A percentile compares a stretch with the other conserved stretches of the same genome.
phyloP scores from a whole-genome alignment of 139 green algal species.

The Microglena sp. region DNA sequence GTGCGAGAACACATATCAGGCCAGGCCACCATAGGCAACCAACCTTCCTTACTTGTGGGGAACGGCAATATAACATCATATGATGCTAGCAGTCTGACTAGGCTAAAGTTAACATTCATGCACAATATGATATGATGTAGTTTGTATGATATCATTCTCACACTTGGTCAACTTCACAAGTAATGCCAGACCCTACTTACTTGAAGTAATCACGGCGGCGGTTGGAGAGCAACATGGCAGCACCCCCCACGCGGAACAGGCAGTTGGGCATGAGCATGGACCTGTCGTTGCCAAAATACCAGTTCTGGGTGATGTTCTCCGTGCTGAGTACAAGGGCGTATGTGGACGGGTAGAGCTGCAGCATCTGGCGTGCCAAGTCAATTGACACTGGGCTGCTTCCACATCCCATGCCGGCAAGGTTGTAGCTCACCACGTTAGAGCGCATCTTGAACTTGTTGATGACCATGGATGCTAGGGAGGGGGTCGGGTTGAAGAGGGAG shows the following conservation, averaged over 20 bases:
- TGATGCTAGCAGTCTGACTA: no score
- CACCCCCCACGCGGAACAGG: slow-evolving; percentile 89
- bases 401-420: slow-evolving; percentile 89
- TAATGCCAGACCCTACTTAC: slow-evolving; percentile 1
- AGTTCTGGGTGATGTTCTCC: slow-evolving; percentile 94
- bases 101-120: no score
- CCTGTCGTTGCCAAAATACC: slow-evolving; percentile 72
- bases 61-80: no score
- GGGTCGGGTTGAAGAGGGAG: slow-evolving; percentile 94
- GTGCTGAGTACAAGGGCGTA: slow-evolving; percentile 84
- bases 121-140: no score
- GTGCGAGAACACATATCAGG: no score
- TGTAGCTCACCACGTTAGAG: slow-evolving; percentile 85
- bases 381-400: slow-evolving; percentile 46
- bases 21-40: no score
- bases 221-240: slow-evolving; percentile 91
- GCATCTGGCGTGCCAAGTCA: slow-evolving; percentile 80
- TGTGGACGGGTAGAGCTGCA: slow-evolving; percentile 68
- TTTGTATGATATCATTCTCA: no score
- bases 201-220: slow-evolving; percentile 40
- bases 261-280: slow-evolving; percentile 97
- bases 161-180: not conserved
- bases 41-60: no score
- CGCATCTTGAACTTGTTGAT: slow-evolving; percentile 93
- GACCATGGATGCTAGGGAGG: slow-evolving; percentile 88